Evolutionary conservation across 495 filamentous ascomycete species (phyloP).

Genomic region (Lophiostoma macrostomum): DNA sequence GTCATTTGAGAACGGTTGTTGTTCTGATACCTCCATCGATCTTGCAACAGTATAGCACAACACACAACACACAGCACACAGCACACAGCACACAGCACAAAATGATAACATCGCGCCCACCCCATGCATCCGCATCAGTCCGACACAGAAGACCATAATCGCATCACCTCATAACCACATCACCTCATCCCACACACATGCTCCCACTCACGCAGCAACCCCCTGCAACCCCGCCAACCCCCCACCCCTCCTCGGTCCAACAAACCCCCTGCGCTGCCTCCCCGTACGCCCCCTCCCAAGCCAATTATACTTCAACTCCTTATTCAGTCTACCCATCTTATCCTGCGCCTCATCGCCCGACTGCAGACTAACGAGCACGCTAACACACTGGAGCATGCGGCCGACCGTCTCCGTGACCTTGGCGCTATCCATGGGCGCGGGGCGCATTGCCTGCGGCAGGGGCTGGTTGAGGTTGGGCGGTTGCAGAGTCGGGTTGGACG

Average conservation of each 20-base stretch:
- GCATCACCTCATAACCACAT: no score
- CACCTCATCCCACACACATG: no score
- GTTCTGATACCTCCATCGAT: no score
- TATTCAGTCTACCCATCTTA: constrained; percentile 77
- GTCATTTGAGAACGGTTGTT: no score
- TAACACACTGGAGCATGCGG: constrained; percentile 94
- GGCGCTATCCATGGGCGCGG: constrained; percentile 61
- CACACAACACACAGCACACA: no score
- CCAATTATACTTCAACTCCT: constrained; percentile 93
- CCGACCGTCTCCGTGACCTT: constrained; percentile 91
- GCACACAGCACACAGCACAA: no score
- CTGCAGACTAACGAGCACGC: constrained; percentile 76
- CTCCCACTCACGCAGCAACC: no score
- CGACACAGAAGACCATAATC: no score
- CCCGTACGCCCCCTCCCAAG: constrained; percentile 86
- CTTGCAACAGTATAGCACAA: no score
- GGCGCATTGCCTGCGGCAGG: constrained; percentile 14
- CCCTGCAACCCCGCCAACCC: no score
- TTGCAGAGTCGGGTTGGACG: constrained; percentile 11
- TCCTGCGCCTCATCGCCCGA: constrained; percentile 68
- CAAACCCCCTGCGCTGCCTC: constrained; percentile 83
- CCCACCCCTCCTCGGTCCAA: constrained; percentile 56
- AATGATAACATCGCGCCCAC: no score
- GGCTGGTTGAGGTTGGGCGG: constrained; percentile 1
- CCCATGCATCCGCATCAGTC: no score